A percentile compares a stretch with the other conserved stretches of the same genome.
Evolutionary conservation across 1,284 basidiomycete species (phyloP).

Genomic region (Marasmius fiardii): DNA sequence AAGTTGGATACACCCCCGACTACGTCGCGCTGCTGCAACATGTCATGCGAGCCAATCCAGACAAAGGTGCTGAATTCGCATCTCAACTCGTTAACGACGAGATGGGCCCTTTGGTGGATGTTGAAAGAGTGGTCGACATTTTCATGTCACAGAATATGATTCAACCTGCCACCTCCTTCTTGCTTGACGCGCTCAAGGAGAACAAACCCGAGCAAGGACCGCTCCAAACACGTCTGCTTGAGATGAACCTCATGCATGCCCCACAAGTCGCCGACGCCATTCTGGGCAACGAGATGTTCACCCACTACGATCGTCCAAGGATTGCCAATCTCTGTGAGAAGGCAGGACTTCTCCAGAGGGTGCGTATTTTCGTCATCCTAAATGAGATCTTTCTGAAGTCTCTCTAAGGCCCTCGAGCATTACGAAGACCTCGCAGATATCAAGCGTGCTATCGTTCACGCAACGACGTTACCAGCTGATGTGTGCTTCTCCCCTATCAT

Average conservation of each 20-base stretch:
- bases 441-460: constrained; percentile 97
- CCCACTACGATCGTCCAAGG: constrained; percentile 93
- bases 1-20: constrained; percentile 94
- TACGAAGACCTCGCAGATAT: constrained; percentile 98
- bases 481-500: constrained; percentile 36
- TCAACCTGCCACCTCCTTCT: constrained; percentile 97
- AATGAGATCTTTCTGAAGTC: constrained; percentile 4
- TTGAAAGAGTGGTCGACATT: constrained; percentile 95
- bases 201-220: constrained; percentile 98
- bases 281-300: constrained; percentile 98
- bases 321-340: constrained; percentile 99
- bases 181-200: constrained; percentile 98
- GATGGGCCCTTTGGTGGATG: constrained; percentile 87
- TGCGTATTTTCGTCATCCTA: constrained; percentile 31
- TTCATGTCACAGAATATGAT: constrained; percentile 99
- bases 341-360: constrained; percentile 92
- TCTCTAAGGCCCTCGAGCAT: constrained; percentile 86
- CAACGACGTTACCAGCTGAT: constrained; percentile 83
- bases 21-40: constrained; percentile 96
- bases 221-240: constrained; percentile 93
- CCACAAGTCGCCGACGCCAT: constrained; percentile 99
- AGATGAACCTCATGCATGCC: constrained; percentile 98
- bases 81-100: constrained; percentile 95
- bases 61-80: constrained; percentile 98
- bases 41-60: constrained; percentile 94